These are phyloP conservation scores for Neurospora tetrasperma DNA, from an alignment of 495 filamentous ascomycete genomes.

Conservation along the genomic window DNA sequence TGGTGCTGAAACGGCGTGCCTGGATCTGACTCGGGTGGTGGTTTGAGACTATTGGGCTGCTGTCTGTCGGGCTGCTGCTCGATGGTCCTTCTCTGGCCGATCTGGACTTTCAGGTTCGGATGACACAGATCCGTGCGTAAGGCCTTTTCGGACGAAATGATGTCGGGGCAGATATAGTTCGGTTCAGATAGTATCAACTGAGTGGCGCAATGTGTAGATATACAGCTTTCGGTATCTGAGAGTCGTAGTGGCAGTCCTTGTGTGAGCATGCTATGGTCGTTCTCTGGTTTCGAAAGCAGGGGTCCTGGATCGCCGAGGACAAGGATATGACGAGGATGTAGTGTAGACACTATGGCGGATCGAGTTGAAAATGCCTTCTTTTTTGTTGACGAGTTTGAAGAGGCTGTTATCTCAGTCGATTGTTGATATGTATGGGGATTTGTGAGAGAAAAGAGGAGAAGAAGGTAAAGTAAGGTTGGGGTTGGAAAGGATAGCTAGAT, in stretches of 20 bases:
- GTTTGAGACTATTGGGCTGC: neutral
- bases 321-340: neutral
- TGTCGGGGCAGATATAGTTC: neutral
- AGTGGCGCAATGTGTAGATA: neutral
- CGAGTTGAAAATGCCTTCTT: neutral
- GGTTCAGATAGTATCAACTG: neutral
- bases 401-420: neutral
- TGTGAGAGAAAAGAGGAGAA: neutral
- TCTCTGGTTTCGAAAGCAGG: neutral
- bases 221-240: neutral
- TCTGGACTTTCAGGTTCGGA: neutral
- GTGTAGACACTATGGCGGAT: neutral
- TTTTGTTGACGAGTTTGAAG: neutral
- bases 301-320: neutral
- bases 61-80: neutral
- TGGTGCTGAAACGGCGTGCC: neutral
- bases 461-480: neutral
- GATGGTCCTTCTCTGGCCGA: neutral
- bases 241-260: neutral
- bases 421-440: neutral
- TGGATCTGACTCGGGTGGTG: constrained; percentile 1
- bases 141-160: neutral
- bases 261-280: neutral
- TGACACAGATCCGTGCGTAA: neutral
- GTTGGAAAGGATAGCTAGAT: neutral